Conservation (phyloP, 345 rosid species). For the Arabidopsis suecica region DNA sequence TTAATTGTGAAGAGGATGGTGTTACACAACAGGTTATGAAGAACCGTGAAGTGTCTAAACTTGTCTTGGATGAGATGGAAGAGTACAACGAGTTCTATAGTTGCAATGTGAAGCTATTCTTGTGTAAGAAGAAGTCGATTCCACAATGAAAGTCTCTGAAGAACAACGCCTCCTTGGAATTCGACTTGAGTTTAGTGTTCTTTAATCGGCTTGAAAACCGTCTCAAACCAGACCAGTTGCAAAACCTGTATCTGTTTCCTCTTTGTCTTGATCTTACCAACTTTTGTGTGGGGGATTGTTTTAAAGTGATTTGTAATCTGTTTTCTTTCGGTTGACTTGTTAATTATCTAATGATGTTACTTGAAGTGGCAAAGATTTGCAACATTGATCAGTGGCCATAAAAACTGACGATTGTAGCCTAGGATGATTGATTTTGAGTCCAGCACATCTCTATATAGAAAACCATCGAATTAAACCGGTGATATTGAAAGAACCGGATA, state of each 20-base stretch:
- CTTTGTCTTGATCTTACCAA: not conserved
- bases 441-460: too few species aligned
- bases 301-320: not conserved
- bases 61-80: conserved; percentile 20
- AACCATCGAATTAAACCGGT: too few species aligned
- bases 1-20: not conserved
- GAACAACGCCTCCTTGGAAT: not conserved
- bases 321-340: too few species aligned
- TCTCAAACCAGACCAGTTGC: not conserved
- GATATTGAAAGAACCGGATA: too few species aligned
- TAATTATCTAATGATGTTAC: not conserved
- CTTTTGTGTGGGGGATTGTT: not conserved
- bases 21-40: not conserved
- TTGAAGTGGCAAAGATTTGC: not conserved
- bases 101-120: conserved; percentile 14
- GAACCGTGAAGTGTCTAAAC: not conserved
- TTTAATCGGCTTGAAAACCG: not conserved
- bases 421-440: too few species aligned
- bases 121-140: not conserved
- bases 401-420: too few species aligned
- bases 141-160: not conserved
- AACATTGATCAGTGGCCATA: too few species aligned
- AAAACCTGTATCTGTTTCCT: not conserved
- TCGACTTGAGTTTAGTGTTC: conserved; percentile 25
- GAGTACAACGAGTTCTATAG: conserved; percentile 5